Evolutionary conservation across 768 basidiomycete species (phyloP), one percentile per base, ranked within the genome.

Genomic region (Termitomyces sp.): DNA sequence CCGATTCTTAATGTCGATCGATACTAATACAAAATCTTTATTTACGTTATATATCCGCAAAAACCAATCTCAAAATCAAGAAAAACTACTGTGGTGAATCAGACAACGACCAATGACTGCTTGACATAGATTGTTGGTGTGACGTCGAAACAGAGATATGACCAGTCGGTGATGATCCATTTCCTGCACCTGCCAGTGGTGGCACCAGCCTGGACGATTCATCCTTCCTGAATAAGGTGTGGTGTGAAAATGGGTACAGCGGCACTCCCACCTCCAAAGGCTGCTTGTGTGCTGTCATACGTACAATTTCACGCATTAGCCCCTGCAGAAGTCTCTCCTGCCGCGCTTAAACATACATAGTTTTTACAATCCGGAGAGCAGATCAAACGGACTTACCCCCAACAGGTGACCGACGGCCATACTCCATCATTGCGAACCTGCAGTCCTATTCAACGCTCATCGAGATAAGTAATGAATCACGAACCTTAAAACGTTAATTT

Each of bases 341-440:
- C 26, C 91, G 90, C 32, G 83, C 91, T 93, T 66, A 16, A 47
- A 47, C 39, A 63, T 0, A 22, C n/a, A 61, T 27, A 57, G 43
- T 26, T 31, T n/a, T 46, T 26, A 57, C 46, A 46, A 53, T 43
- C 49, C 32, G n/a, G 50, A 61, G 37, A 57, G 16, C 32, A 53
- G 29, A 5, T 14, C 22, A 49, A 46, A 31, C 31, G 34, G 58
- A 75, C 88, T 72, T 69, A 93, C 91, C 83, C 62, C 91, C 91
- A 47, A 94, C 90, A 12, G 90, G 88, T 24, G 91, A 94, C 46
- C 84, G 82, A 52, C 79, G 72, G 9, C 91, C 91, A 64, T 90
- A 94, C 60, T 81, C 85, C 67, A 91, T 74, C 90, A 94, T 91
- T 0, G 92, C 92, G 64, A 86, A 87, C 59, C 91, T 92, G 64